These are phyloP conservation scores for Boletus speciosus DNA, from an alignment of 768 basidiomycete genomes.

Conservation along the genomic window DNA sequence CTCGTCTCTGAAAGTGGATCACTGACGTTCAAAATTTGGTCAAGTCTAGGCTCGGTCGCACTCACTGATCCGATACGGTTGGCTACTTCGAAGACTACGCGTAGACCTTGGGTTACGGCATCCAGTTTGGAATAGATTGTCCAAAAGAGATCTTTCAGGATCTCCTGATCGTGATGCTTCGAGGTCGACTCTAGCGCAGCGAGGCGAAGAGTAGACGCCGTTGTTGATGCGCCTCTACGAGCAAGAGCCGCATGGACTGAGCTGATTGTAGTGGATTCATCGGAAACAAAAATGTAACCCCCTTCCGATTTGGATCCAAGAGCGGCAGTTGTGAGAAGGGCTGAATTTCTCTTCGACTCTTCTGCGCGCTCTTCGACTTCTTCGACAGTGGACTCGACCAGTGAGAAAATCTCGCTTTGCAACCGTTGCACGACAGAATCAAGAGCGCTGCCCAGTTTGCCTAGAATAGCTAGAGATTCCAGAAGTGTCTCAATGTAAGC, in stretches of 20 bases:
- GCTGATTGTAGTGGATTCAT: slow-evolving; percentile 13
- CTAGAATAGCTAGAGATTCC: slow-evolving; percentile 89
- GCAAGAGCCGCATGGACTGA: slow-evolving; percentile 27
- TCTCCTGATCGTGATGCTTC: slow-evolving; percentile 77
- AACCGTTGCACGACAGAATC: slow-evolving; percentile 84
- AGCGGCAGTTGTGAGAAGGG: slow-evolving; percentile 33
- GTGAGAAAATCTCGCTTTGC: slow-evolving; percentile 73
- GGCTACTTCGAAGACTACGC: slow-evolving; percentile 87
- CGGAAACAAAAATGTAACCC: slow-evolving; percentile 47
- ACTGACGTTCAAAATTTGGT: not conserved
- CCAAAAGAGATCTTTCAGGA: slow-evolving; percentile 92
- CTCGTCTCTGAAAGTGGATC: slow-evolving; percentile 59
- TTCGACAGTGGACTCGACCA: slow-evolving; percentile 84
- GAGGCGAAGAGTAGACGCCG: slow-evolving; percentile 58
- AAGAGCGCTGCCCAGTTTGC: slow-evolving; percentile 78
- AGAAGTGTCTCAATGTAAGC: slow-evolving; percentile 88
- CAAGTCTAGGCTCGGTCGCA: slow-evolving; percentile 10
- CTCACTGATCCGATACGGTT: slow-evolving; percentile 88
- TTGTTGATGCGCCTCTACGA: slow-evolving; percentile 29
- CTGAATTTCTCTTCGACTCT: slow-evolving; percentile 56
- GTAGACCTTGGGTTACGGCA: slow-evolving; percentile 87
- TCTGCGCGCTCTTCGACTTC: slow-evolving; percentile 92
- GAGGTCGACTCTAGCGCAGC: slow-evolving; percentile 70
- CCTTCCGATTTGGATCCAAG: slow-evolving; percentile 46
- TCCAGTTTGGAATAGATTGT: slow-evolving; percentile 93